phyloP scores from a whole-genome alignment of 495 filamentous ascomycete species.

The Penicillium bialowiezense region DNA sequence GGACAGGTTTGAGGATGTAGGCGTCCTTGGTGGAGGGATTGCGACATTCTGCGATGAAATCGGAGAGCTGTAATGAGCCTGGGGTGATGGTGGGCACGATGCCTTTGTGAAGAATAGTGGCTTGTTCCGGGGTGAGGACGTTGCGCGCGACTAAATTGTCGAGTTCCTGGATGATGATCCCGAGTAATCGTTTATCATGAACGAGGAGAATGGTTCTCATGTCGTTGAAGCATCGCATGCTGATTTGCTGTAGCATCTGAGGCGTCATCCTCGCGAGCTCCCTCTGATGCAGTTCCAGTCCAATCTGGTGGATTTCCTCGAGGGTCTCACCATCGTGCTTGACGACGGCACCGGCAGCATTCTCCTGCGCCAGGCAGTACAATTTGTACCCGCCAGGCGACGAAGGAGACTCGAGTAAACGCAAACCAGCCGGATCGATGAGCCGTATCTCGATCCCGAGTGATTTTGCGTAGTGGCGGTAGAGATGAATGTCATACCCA shows the following conservation, averaged over 20 bases:
- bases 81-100: constrained; percentile 14
- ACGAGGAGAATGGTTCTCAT: constrained; percentile 33
- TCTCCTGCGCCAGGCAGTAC: neutral
- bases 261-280: constrained; percentile 23
- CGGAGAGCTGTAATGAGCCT: constrained; percentile 3
- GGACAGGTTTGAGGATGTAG: constrained; percentile 33
- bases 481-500: too few species aligned
- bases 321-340: constrained; percentile 12
- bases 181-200: constrained; percentile 41
- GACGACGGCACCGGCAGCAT: neutral
- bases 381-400: too few species aligned
- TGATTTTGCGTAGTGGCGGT: too few species aligned
- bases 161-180: constrained; percentile 33
- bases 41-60: neutral
- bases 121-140: constrained; percentile 27
- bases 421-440: too few species aligned
- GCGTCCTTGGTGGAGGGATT: constrained; percentile 13
- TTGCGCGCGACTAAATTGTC: constrained; percentile 15
- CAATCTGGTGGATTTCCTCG: constrained; percentile 30
- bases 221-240: constrained; percentile 32
- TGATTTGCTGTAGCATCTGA: constrained; percentile 24
- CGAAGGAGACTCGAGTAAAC: too few species aligned
- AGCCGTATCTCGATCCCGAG: too few species aligned
- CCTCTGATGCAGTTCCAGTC: constrained; percentile 30
- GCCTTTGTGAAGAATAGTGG: constrained; percentile 11